Base-by-base conservation (phyloP, 1,284 basidiomycete genomes). In the Xanthoconium separans region DNA sequence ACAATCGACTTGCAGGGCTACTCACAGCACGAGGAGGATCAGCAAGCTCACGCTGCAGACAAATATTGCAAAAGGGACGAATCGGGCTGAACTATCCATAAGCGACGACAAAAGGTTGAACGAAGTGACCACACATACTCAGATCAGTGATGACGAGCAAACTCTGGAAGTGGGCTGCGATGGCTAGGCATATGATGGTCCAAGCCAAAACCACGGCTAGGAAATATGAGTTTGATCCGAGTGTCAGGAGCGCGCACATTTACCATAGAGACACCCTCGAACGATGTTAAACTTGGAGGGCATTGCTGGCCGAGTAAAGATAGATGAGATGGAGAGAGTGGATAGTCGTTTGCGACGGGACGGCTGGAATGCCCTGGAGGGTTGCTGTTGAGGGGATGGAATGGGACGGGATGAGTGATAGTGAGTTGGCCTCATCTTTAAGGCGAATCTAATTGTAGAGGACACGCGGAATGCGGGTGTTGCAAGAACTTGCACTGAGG, bases 21-120 rank as follows among this genome's bases (percentile, higher is more conserved):
- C 85, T 65, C 58, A 89, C 88, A 92, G 77, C 50, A 81, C 72
- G 44, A 82, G 61, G 53, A 89, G 78, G 62, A 90, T 80, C 58
- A 87, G 70, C 64, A 91, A 65, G 65, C 84, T 89, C 40, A 78
- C 80, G 42, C 76, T 75, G 62, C 84, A 88, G 42, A 90, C 87
- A 61, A 91, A 91, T 65, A 91, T 81, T 54, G 89, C 84, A 63
- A 91, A 89, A 18, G 89, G 89, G 45, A 92, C 83, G 68, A 91
- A 92, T 75, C 83, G 87, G 73, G 89, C 89, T 91, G 57, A 36
- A 31, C 48, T 40, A 15, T 33, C 36, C 18, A 43, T 56, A 31
- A 60, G 27, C 7, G 46, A 60, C n/a, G 49, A 40, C 13, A 42
- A 9, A 37, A 30, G 18, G 37, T 27, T 34, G 33, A 43, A 40